A percentile compares a stretch with the other conserved stretches of the same genome.
Evolutionary conservation across 441 rosid genomes (phyloP).

Genomic region (Hura crepitans): DNA sequence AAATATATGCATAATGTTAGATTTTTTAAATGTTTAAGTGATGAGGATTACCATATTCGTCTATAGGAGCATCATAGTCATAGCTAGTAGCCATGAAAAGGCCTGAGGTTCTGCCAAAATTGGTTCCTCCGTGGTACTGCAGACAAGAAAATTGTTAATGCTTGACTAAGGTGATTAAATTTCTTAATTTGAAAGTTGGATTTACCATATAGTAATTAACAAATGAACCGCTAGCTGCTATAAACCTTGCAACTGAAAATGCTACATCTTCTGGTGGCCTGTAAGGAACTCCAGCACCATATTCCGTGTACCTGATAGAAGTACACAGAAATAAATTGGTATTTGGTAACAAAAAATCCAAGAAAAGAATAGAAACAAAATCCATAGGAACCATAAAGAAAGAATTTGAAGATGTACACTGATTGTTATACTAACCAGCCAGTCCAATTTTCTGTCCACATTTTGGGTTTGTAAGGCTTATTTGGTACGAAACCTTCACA

Average conservation of each 20-base stretch:
- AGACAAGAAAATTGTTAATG: not conserved
- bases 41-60: constrained; percentile 70
- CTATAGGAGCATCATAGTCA: constrained; percentile 91
- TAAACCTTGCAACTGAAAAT: constrained; percentile 82
- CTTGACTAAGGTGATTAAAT: not conserved
- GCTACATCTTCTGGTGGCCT: constrained; percentile 94
- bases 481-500: constrained; percentile 85
- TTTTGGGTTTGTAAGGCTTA: constrained; percentile 78
- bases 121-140: constrained; percentile 94
- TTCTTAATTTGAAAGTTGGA: not conserved
- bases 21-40: not conserved
- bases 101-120: constrained; percentile 92
- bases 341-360: not conserved
- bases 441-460: constrained; percentile 99
- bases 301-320: constrained; percentile 66
- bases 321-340: not conserved
- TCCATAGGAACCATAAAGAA: not conserved
- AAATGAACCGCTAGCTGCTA: constrained; percentile 85
- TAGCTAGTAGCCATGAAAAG: constrained; percentile 92
- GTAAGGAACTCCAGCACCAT: constrained; percentile 79
- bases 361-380: not conserved
- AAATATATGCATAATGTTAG: not conserved
- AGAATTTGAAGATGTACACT: no score
- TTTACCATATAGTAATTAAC: constrained; percentile 88
- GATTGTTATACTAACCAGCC: constrained; percentile 60